These are phyloP conservation scores for Plasmodium falciparum DNA, from an alignment of 169 alveolate genomes.

Conservation along the genomic window DNA sequence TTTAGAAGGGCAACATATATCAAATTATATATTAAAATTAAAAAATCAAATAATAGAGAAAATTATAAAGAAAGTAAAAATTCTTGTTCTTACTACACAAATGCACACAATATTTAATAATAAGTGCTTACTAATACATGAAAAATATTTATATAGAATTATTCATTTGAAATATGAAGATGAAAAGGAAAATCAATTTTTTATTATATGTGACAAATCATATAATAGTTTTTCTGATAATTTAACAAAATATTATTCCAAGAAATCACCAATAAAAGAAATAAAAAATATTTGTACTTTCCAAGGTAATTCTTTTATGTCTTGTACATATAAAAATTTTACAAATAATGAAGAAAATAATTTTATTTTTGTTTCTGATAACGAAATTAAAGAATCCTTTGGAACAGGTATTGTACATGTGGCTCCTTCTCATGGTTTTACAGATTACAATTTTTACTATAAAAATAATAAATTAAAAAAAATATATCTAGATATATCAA, in stretches of 20 bases:
- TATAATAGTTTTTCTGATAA: conserved; percentile 25
- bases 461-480: conserved; percentile 38
- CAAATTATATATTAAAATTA: neutral
- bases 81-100: conserved; percentile 72
- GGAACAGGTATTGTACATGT: conserved; percentile 76
- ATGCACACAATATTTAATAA: conserved; percentile 72
- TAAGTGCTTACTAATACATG: conserved; percentile 51
- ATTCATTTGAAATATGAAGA: conserved; percentile 23
- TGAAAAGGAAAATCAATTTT: neutral
- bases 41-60: conserved; percentile 5
- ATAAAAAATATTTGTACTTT: conserved; percentile 23
- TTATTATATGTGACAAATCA: conserved; percentile 62
- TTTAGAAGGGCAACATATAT: no score
- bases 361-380: conserved; percentile 27
- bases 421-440: conserved; percentile 74
- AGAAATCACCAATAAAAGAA: conserved; percentile 7
- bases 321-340: conserved; percentile 44
- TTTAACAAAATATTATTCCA: conserved; percentile 22
- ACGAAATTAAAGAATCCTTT: conserved; percentile 42
- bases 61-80: conserved; percentile 18
- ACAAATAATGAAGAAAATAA: conserved; percentile 23
- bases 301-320: conserved; percentile 8
- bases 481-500: neutral
- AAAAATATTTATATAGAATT: conserved; percentile 29
- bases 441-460: conserved; percentile 35